Conservation (phyloP, 108 stramenopile species). For the Pseudonitzschia delicatissima region DNA sequence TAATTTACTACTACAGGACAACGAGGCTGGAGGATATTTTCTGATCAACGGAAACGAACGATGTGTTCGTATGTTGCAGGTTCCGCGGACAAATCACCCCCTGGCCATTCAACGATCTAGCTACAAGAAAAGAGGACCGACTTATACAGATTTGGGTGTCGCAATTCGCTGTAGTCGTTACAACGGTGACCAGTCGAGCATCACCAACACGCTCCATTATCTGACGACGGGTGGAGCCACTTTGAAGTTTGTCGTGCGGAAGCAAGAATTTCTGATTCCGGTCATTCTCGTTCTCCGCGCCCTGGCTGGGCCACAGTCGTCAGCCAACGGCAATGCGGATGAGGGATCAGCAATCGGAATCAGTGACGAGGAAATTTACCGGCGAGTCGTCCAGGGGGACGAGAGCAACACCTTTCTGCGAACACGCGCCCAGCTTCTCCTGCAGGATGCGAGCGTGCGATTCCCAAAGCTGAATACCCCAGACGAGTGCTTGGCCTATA, state of each 20-base stretch:
- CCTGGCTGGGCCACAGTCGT: slow-evolving; percentile 46
- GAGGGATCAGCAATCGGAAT: slow-evolving; percentile 51
- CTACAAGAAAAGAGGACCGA: slow-evolving; percentile 89
- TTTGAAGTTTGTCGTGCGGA: slow-evolving; percentile 83
- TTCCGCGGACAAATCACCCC: slow-evolving; percentile 90
- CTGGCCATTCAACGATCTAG: slow-evolving; percentile 87
- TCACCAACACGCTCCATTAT: slow-evolving; percentile 96
- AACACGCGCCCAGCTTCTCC: slow-evolving; percentile 87
- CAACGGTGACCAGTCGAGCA: slow-evolving; percentile 82
- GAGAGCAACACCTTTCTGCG: slow-evolving; percentile 89
- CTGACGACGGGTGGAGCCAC: slow-evolving; percentile 93
- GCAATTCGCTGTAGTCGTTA: slow-evolving; percentile 79
- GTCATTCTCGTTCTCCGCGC: slow-evolving; percentile 88
- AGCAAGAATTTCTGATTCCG: slow-evolving; percentile 95
- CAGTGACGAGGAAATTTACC: slow-evolving; percentile 90
- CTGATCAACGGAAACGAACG: slow-evolving; percentile 96
- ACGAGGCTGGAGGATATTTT: slow-evolving; percentile 97
- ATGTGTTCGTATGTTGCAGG: slow-evolving; percentile 92
- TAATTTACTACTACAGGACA: slow-evolving; percentile 50
- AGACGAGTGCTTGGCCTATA: slow-evolving; percentile 86
- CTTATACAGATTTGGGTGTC: slow-evolving; percentile 85
- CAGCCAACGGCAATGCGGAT: slow-evolving; percentile 18
- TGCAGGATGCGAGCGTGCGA: slow-evolving; percentile 87
- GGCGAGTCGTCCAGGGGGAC: slow-evolving; percentile 82
- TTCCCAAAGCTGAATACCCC: slow-evolving; percentile 77